Evolutionary conservation across 2,329 filamentous ascomycete species (phyloP).

Genomic region (Pyricularia pennisetigena): DNA sequence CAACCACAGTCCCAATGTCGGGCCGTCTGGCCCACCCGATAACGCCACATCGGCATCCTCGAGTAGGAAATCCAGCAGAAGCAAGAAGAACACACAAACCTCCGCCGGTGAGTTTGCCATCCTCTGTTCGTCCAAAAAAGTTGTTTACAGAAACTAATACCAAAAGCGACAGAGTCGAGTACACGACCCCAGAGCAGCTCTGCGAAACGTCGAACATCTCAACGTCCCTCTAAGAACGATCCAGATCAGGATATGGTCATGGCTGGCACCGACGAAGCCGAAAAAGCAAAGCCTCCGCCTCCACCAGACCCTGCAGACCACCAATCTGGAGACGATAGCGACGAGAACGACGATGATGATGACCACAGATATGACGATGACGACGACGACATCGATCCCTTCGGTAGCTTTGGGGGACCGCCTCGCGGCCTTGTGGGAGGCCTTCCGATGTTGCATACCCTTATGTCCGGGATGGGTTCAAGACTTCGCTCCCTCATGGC

Average conservation of each 20-base stretch:
- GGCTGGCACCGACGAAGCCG: constrained; percentile 55
- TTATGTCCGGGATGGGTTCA: constrained; percentile 75
- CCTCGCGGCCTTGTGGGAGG: constrained; percentile 59
- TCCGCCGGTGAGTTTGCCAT: constrained; percentile 2
- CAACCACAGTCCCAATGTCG: constrained; percentile 9
- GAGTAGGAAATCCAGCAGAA: constrained; percentile 62
- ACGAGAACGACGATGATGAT: constrained; percentile 37
- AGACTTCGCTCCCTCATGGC: constrained; percentile 69
- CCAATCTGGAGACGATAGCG: constrained; percentile 25
- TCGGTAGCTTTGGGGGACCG: constrained; percentile 60
- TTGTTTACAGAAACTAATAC: neutral
- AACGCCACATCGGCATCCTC: constrained; percentile 51
- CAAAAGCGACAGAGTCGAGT: neutral
- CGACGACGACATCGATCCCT: constrained; percentile 43
- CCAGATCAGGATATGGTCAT: constrained; percentile 58
- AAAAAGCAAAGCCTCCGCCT: constrained; percentile 33
- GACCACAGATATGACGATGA: constrained; percentile 54
- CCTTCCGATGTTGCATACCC: constrained; percentile 80
- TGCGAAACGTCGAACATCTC: constrained; percentile 12
- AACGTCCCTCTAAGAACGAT: constrained; percentile 42
- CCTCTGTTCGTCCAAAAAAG: neutral
- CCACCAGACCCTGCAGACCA: constrained; percentile 27
- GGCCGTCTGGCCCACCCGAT: constrained; percentile 44
- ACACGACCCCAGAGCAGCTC: constrained; percentile 1
- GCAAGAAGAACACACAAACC: constrained; percentile 51